Conservation (phyloP, 768 basidiomycete genomes). For the Cubamyces sp. region DNA sequence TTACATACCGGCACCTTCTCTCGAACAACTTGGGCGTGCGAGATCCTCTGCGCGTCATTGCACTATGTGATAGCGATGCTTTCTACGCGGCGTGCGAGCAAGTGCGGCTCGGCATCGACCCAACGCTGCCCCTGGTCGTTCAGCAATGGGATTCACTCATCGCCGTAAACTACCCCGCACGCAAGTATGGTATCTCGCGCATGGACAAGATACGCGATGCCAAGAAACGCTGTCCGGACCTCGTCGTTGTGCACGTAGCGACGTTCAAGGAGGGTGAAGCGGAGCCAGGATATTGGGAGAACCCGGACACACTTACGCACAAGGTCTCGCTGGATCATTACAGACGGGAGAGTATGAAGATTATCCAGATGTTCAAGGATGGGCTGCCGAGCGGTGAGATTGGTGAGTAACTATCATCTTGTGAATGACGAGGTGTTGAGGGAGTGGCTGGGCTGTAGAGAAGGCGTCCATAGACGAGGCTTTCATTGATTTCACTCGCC, state of each 20-base stretch:
- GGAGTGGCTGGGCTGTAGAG: constrained; percentile 44
- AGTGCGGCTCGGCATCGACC: constrained; percentile 69
- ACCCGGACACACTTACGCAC: constrained; percentile 87
- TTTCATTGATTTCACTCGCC: constrained; percentile 88
- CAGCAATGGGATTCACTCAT: constrained; percentile 90
- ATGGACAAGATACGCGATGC: constrained; percentile 86
- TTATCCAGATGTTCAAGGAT: constrained; percentile 82
- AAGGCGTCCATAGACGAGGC: constrained; percentile 98
- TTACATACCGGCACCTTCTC: constrained; percentile 81
- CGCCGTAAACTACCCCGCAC: constrained; percentile 94
- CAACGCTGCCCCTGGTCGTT: constrained; percentile 73
- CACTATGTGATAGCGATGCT: constrained; percentile 90
- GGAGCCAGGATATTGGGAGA: constrained; percentile 91
- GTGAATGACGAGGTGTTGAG: background rate
- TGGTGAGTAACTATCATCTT: constrained; percentile 49
- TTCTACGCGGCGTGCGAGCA: constrained; percentile 88
- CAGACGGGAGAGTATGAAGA: constrained; percentile 86
- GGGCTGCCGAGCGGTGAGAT: constrained; percentile 79
- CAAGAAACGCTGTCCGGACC: constrained; percentile 80
- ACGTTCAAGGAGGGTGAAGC: constrained; percentile 89
- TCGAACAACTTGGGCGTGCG: constrained; percentile 67
- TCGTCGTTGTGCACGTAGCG: constrained; percentile 89
- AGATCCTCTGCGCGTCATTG: constrained; percentile 83
- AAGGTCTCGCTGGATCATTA: constrained; percentile 97
- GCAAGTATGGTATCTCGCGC: constrained; percentile 91